Evolutionary conservation across 306 rosid species (phyloP), one percentile per base, ranked within the genome.

Genomic region (Comarum palustre): DNA sequence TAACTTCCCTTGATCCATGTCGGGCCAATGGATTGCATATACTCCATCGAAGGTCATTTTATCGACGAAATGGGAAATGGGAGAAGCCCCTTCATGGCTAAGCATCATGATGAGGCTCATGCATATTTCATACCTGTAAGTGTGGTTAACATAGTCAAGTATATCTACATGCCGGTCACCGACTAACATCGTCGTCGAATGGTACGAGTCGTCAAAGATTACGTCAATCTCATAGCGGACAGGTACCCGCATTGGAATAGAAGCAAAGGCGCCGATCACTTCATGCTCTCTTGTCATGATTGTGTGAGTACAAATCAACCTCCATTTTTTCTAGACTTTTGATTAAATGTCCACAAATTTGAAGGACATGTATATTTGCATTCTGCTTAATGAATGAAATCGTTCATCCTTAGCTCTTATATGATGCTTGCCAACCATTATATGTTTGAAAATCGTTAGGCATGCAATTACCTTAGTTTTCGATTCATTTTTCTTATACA

Each of bases 201-300:
- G 55, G 57, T 78, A 66, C 78, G 79, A 5, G 62, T 84, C 20
- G 74, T 85, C 77, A 51, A 67, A 19, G 96, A 88, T 19, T 93
- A 92, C 39, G 66, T 88, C 22, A 58, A 47, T 65, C 60, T 78
- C 59, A 72, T 92, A 48, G 79, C 93, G 3, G 63, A 39, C 4
- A 80, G 12, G 67, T 79, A 89, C 72, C 85, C 87, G 0, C 85
- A 86, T 34, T 92, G 96, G 96, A 92, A 92, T 57, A 75, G 85
- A 20, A 88, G 77, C 77, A 27, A 8, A 0, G 98, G 98, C 5
- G 98, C 88, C 0, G 98, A 92, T 25, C 96, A 88, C 80, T 90
- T 92, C 52, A 24, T 90, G 32, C 78, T 80, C 57, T 86, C 98
- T 27, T 92, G 98, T 46, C 96, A 92, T 45, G 96, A 92, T 46